Evolutionary conservation across 2,329 filamentous ascomycete genomes (phyloP).

Genomic region (Aspergillus hortae): DNA sequence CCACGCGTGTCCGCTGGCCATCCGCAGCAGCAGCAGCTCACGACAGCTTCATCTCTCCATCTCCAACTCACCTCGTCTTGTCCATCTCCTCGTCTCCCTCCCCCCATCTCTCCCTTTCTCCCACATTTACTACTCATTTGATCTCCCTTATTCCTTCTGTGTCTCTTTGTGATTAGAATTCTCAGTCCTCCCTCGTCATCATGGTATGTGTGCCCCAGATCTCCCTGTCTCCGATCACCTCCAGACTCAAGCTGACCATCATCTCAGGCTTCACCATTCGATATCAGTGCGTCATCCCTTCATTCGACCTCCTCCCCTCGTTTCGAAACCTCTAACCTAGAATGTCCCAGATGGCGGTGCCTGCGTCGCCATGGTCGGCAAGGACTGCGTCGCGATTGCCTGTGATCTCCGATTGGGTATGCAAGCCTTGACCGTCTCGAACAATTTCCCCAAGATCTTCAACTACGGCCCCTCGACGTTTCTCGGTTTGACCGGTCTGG

Average conservation of each 20-base stretch:
- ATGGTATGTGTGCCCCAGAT: constrained; percentile 27
- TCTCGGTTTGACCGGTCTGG: constrained; percentile 91
- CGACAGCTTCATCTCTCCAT: constrained; percentile 24
- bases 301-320: constrained; percentile 5
- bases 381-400: constrained; percentile 98
- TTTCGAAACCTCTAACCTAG: constrained; percentile 1
- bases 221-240: constrained; percentile 7
- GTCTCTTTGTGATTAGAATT: constrained; percentile 13
- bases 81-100: constrained; percentile 10
- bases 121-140: background rate
- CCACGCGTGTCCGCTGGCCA: constrained; percentile 13
- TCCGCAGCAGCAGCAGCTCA: constrained; percentile 9
- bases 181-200: constrained; percentile 13
- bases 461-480: constrained; percentile 87
- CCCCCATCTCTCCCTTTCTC: constrained; percentile 11
- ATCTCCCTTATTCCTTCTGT: background rate
- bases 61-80: constrained; percentile 5
- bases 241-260: constrained; percentile 29
- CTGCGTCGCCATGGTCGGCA: constrained; percentile 98
- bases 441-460: constrained; percentile 99
- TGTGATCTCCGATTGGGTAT: constrained; percentile 97
- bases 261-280: constrained; percentile 79
- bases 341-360: constrained; percentile 69
- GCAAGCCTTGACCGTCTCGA: constrained; percentile 93
- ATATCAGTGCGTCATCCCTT: constrained; percentile 70